Base-by-base conservation (phyloP, 805 yeast genomes). In the Lipomyces sp. region DNA sequence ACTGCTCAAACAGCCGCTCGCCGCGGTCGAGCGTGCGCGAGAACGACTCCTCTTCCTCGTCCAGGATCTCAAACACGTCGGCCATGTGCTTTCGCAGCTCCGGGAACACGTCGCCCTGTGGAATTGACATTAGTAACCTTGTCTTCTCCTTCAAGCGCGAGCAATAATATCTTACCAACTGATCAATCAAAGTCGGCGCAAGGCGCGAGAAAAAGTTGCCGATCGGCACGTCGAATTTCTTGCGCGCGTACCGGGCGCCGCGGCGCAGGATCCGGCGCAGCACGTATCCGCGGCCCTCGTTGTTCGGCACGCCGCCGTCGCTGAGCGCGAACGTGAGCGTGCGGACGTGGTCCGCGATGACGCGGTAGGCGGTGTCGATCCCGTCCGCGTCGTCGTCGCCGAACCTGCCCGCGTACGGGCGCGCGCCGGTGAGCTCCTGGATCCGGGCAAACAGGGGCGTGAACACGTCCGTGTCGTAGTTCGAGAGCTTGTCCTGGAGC, bases 251-350 rank as follows among this genome's bases (percentile, higher is more conserved):
- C 71, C 98, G 84, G 35, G 96, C 87, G 65, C 98, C 99, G 76
- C 99, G 85, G 76, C 99, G 85, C 65, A 93, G 76, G 62, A 93
- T 90, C 75, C 99, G 85, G 74, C 99, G 84, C 69, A 93, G 75
- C 39, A 93, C 99, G 66, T 93, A 93, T 63, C 99, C 99, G 74
- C 98, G 84, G 63, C 99, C 99, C 68, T 93, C 98, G 66, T 90
- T 93, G 73, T 93, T 93, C 66, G 99, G 99, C 51, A 93, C 97
- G 66, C 98, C 99, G 65, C 99, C 99, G 70, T 93, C 99, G 35
- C 95, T 86, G 53, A 93, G 77, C 43, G 99, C 97, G 70, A 93
- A 87, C 2, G 96, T 87, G 68, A 93, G 78, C 23, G 99, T 93
- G 72, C 99, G 84, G 33, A 93, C 97, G 68, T 93, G 99, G 72